Base-by-base conservation (phyloP, 176 grass and related monocot genomes). In the Canna indica region DNA sequence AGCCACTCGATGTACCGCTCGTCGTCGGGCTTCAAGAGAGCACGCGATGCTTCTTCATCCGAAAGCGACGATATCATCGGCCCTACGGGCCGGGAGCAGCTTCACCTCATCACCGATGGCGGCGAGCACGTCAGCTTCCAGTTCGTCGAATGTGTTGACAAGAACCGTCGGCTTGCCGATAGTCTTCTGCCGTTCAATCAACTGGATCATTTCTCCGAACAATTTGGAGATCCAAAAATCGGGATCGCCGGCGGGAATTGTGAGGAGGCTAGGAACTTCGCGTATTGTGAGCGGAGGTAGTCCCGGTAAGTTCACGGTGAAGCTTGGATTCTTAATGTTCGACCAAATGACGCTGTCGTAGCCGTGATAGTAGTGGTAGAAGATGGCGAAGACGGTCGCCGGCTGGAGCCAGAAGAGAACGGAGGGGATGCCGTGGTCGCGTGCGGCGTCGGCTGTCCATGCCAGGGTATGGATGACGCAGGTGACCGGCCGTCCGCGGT, bases 361-460 rank as follows among this genome's bases (percentile, higher is more conserved):
- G 16, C 84, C 79, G 7, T 85, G 88, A 77, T 72, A 82, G 71
- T 85, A 91, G 75, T 83, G 82, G 73, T 85, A 87, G 59, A 68
- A 65, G 14, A 75, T 5, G 2, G 82, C 76, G 0, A 91, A 71
- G 2, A 82, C 30, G 12, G 70, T 72, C 1, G 76, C 85, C 22
- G 82, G 79, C 76, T 92, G 90, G 29, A 83, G 65, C 90, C 83
- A 92, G 74, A 57, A 85, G 4, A 83, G 52, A 1, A 60, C 76
- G 17, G 47, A 34, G 4, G 77, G 85, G 61, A 85, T 15, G 31
- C 38, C 70, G 18, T 18, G 77, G 46, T 67, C 17, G 20, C 44
- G 47, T 0, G 80, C 82, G 7, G 85, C 79, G 24, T 83, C 82
- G 26, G 56, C 70, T 0, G 52, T 66, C 62, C 65, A 53, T 0